A percentile compares a stretch with the other conserved stretches of the same genome.
Evolutionary conservation across 1,139 yeast species (phyloP).

Genomic region (Candida pseudoviswanathii): DNA sequence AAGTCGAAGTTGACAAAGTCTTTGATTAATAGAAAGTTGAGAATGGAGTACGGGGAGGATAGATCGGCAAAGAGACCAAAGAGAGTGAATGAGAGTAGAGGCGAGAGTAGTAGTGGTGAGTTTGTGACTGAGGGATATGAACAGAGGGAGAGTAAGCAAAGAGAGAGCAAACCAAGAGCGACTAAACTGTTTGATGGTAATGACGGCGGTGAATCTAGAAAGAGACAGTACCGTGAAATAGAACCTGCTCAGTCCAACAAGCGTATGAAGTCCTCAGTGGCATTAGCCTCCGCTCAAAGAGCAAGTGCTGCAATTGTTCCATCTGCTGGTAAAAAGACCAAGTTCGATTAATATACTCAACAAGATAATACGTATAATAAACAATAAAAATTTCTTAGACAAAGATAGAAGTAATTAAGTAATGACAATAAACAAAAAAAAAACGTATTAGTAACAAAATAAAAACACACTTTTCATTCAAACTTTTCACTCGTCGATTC

Average conservation of each 20-base stretch:
- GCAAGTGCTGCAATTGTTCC: slow-evolving; percentile 88
- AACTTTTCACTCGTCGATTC: neutral
- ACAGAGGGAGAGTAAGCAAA: slow-evolving; percentile 18
- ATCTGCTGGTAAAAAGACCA: slow-evolving; percentile 85
- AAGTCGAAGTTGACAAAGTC: slow-evolving; percentile 69
- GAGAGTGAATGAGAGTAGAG: slow-evolving; percentile 14
- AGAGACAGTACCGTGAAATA: slow-evolving; percentile 19
- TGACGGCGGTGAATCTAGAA: slow-evolving; percentile 22
- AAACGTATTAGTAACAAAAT: neutral
- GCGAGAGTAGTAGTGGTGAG: neutral
- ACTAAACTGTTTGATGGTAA: neutral
- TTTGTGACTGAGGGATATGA: slow-evolving; percentile 7
- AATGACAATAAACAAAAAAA: slow-evolving; percentile 2
- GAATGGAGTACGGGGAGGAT: slow-evolving; percentile 95
- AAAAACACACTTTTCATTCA: neutral
- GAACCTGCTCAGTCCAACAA: slow-evolving; percentile 22
- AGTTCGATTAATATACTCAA: slow-evolving; percentile 46
- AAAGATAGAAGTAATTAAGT: neutral
- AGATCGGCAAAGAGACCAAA: slow-evolving; percentile 76
- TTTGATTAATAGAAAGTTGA: slow-evolving; percentile 71
- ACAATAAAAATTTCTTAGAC: slow-evolving; percentile 1
- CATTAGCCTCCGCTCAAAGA: slow-evolving; percentile 86
- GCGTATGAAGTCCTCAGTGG: slow-evolving; percentile 79
- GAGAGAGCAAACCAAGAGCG: slow-evolving; percentile 8
- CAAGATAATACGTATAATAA: neutral